phyloP scores from a whole-genome alignment of 257 asterid species.

The Cynanchum wilfordii region DNA sequence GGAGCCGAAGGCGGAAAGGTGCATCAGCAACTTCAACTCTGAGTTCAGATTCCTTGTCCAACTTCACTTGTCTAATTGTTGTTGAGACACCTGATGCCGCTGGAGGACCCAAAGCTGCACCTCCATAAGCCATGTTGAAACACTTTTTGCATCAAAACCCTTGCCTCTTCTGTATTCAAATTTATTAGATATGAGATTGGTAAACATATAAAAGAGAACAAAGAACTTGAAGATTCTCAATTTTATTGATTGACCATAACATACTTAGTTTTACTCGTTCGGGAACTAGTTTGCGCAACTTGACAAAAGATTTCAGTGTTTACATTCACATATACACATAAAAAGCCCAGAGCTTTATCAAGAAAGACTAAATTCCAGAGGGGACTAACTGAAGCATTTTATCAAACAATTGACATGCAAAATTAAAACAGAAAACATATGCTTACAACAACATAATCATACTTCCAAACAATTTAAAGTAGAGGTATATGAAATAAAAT shows the following conservation, averaged over 20 bases:
- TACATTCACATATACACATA: neutral
- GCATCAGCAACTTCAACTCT: slow-evolving; percentile 77
- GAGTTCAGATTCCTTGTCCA: slow-evolving; percentile 88
- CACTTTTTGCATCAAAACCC: neutral
- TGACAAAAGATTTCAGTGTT: neutral
- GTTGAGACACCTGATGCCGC: slow-evolving; percentile 45
- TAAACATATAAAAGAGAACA: neutral
- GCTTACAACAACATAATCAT: neutral
- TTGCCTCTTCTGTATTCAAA: neutral
- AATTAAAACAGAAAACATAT: neutral
- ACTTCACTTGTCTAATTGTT: slow-evolving; percentile 64
- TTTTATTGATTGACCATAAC: neutral
- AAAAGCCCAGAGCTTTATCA: neutral
- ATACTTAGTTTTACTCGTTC: neutral
- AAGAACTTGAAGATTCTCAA: neutral
- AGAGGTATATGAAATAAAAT: neutral
- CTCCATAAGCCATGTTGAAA: slow-evolving; percentile 61
- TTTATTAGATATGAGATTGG: neutral
- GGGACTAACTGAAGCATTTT: neutral
- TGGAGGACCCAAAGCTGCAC: slow-evolving; percentile 47
- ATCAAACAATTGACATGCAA: neutral
- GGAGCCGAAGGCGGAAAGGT: slow-evolving; percentile 78
- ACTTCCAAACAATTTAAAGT: neutral
- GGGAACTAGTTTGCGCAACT: neutral
- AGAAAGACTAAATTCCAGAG: neutral